Evolutionary conservation across 2,329 filamentous ascomycete species (phyloP).

Genomic region (Ophiognomonia clavigignenti-juglandacearum): DNA sequence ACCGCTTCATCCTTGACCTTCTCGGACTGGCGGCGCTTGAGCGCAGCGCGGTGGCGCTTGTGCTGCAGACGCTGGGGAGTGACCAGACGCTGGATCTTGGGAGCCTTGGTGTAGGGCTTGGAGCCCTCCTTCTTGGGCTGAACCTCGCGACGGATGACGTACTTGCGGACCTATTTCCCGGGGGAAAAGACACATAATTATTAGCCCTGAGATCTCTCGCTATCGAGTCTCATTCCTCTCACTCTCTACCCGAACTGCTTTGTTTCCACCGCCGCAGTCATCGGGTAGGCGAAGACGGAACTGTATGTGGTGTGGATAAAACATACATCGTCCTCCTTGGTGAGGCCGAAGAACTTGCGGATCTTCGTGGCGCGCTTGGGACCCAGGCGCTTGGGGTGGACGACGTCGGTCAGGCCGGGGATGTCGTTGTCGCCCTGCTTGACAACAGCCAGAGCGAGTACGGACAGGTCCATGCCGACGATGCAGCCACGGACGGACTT

Average conservation of each 20-base stretch:
- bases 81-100: conserved; percentile 99
- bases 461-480: conserved; percentile 90
- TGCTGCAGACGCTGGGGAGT: conserved; percentile 99
- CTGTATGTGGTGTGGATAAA: conserved; percentile 50
- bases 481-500: conserved; percentile 99
- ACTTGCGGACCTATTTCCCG: conserved; percentile 82
- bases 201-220: conserved; percentile 27
- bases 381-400: conserved; percentile 98
- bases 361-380: conserved; percentile 99
- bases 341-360: conserved; percentile 98
- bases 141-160: conserved; percentile 98
- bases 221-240: conserved; percentile 34
- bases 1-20: conserved; percentile 98
- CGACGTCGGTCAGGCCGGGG: conserved; percentile 93
- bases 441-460: conserved; percentile 90
- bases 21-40: conserved; percentile 97
- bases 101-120: conserved; percentile 98
- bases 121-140: conserved; percentile 97
- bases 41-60: conserved; percentile 96
- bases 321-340: conserved; percentile 99
- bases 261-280: conserved; percentile 38
- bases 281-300: conserved; percentile 68
- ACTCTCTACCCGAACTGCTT: conserved; percentile 54
- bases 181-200: conserved; percentile 30
- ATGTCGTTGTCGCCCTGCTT: conserved; percentile 97